Evolutionary conservation across 139 green algal species (phyloP).

Genomic region (Picochlorum sp.): DNA sequence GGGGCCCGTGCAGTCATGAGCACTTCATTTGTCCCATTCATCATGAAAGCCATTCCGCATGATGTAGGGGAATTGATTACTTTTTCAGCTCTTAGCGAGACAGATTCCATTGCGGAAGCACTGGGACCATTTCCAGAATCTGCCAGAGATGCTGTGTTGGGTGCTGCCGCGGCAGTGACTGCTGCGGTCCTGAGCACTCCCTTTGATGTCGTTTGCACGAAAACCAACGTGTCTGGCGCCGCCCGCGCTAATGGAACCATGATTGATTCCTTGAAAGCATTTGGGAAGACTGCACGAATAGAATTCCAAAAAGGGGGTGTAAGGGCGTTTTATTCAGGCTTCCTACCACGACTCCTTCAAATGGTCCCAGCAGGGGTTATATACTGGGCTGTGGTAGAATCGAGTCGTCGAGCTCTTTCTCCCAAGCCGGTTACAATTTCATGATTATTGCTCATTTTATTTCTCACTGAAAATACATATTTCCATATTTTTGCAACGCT

Average conservation of each 20-base stretch:
- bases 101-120: neutral
- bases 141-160: constrained; percentile 6
- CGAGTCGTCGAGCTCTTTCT: constrained; percentile 5
- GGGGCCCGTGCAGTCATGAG: constrained; percentile 39
- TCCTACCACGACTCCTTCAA: constrained; percentile 45
- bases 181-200: constrained; percentile 60
- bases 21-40: constrained; percentile 49
- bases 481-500: constrained; percentile 20
- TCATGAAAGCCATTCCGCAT: constrained; percentile 55
- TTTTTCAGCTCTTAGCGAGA: constrained; percentile 33
- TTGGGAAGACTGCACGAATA: constrained; percentile 25
- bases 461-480: constrained; percentile 19
- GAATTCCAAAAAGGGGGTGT: constrained; percentile 37
- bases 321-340: constrained; percentile 47
- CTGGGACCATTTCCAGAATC: constrained; percentile 5
- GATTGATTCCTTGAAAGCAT: constrained; percentile 10
- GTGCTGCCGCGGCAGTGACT: constrained; percentile 45
- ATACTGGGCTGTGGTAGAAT: constrained; percentile 37
- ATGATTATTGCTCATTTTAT: neutral
- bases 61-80: constrained; percentile 57
- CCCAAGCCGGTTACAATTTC: neutral
- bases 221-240: constrained; percentile 34
- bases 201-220: constrained; percentile 56
- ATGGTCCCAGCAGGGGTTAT: constrained; percentile 36
- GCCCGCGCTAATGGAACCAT: neutral